Evolutionary conservation across 116 monocot species (phyloP).

Genomic region (Cymodocea nodosa): DNA sequence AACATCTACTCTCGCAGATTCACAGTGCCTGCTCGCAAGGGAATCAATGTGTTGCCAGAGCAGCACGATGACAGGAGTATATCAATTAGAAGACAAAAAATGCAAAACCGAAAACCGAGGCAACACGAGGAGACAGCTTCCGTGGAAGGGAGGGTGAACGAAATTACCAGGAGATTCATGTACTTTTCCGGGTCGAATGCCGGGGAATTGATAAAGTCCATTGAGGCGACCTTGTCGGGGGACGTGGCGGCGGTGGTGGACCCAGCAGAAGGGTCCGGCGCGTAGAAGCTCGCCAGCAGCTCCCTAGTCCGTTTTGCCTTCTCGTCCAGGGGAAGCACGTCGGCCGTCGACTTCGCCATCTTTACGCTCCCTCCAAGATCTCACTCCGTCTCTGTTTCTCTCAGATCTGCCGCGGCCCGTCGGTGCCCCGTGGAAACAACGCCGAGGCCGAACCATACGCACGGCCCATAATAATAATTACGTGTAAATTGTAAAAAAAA

Average conservation of each 20-base stretch:
- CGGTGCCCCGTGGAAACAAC: too few relatives aligned
- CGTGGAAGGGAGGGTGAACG: neutral
- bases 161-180: conserved; percentile 70
- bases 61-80: neutral
- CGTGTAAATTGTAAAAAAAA: too few relatives aligned
- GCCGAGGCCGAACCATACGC: too few relatives aligned
- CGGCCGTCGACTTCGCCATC: conserved; percentile 18
- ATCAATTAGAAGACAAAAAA: neutral
- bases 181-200: conserved; percentile 79
- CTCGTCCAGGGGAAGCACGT: conserved; percentile 59
- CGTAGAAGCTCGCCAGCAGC: conserved; percentile 94
- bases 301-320: conserved; percentile 92
- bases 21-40: too few relatives aligned
- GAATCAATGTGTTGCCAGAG: too few relatives aligned
- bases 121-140: neutral
- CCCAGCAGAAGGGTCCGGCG: conserved; percentile 32
- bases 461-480: too few relatives aligned
- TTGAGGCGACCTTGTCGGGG: conserved; percentile 17
- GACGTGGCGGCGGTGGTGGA: conserved; percentile 14
- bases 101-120: neutral
- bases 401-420: neutral
- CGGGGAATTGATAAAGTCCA: conserved; percentile 76
- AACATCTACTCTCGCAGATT: too few relatives aligned
- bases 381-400: neutral
- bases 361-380: neutral